These are phyloP conservation scores for Leccinum uliginosum DNA, from an alignment of 768 basidiomycete species.

Conservation along the genomic window DNA sequence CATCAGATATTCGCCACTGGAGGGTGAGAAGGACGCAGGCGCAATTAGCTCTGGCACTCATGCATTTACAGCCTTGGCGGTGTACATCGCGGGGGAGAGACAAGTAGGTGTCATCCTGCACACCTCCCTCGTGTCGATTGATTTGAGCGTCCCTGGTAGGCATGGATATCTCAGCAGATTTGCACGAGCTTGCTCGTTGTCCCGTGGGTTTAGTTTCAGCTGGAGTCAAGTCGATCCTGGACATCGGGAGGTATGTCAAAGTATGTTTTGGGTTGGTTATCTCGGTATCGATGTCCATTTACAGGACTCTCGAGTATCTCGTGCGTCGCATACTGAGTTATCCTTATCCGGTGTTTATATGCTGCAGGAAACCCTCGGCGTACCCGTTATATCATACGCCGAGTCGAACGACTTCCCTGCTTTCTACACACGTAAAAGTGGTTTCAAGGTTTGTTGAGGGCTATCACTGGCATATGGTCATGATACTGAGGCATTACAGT, in stretches of 20 bases:
- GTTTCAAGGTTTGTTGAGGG: constrained; percentile 50
- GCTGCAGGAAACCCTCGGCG: constrained; percentile 86
- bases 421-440: constrained; percentile 84
- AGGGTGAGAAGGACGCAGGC: constrained; percentile 50
- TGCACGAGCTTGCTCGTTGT: constrained; percentile 83
- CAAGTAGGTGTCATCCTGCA: constrained; percentile 37
- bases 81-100: constrained; percentile 75
- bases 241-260: constrained; percentile 65
- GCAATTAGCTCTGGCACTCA: constrained; percentile 1
- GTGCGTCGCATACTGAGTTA: constrained; percentile 33
- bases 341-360: not conserved
- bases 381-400: constrained; percentile 82
- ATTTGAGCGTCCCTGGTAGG: constrained; percentile 42
- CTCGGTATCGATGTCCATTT: constrained; percentile 2
- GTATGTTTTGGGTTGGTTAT: not conserved
- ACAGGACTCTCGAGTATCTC: constrained; percentile 75
- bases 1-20: constrained; percentile 84
- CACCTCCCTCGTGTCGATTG: not conserved
- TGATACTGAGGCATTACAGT: constrained; percentile 39
- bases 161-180: constrained; percentile 93
- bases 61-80: constrained; percentile 60
- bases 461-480: not conserved
- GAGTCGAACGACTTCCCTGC: constrained; percentile 84
- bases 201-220: constrained; percentile 91
- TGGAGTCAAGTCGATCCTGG: constrained; percentile 92